Evolutionary conservation across 2,329 filamentous ascomycete species (phyloP), one percentile per base, ranked within the genome.

Genomic region (Trichoderma sp.): DNA sequence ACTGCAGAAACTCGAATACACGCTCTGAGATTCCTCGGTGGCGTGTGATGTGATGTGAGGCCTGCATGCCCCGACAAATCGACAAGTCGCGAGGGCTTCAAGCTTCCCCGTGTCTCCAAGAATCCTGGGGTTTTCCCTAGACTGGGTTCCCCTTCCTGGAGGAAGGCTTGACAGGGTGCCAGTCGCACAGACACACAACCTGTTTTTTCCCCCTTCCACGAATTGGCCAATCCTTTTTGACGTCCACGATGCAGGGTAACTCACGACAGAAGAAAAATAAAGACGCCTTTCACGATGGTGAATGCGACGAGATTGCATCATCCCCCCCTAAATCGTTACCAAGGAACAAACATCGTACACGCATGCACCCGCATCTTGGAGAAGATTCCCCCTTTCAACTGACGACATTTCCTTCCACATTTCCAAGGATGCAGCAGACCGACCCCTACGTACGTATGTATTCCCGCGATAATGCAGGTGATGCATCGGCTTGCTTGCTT

Each of bases 251-350:
- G 21, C 41, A 54, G 59, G 59, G 59, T 63, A 63, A 41, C 57
- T 60, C 57, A 28, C 34, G 12, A 43, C 44, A 50, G 41, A 34
- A 26, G 41, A 0, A 14, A 19, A 6, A 51, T 2, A 24, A 24
- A 12, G 10, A 39, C 43, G 10, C 12, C n/a, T 43, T n/a, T 6
- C 6, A 12, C 15, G 50, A 21, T 19, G 26, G 14, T 19, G 17
- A 48, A 59, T 21, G n/a, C 59, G 41, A 47, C 39, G 41, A 47
- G 26, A 52, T 54, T 62, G 59, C 50, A 62, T 62, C 59, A 62
- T 52, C n/a, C 3, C 24, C 21, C 19, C 24, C 17, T 10, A 14
- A 7, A 19, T 15, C 43, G 34, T 39, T 39, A 39, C 34, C 34
- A 39, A 39, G 34, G 34, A 39, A 39, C 12, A 14, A 30, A 6